These are phyloP conservation scores for Ceratocystis huliohia DNA, from an alignment of 2,329 filamentous ascomycete genomes.

Conservation along the genomic window DNA sequence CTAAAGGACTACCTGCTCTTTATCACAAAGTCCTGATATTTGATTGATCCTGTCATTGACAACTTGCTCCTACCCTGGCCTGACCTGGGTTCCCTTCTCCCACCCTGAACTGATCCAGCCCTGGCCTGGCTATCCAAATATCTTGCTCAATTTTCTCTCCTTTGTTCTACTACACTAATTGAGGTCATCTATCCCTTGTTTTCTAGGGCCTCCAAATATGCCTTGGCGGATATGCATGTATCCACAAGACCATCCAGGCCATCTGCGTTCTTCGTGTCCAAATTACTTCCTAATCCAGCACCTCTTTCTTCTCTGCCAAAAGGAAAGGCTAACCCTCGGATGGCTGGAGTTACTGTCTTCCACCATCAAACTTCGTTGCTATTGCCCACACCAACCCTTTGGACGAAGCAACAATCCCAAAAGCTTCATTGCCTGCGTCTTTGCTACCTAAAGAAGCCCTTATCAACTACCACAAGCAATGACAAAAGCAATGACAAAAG, in stretches of 20 bases:
- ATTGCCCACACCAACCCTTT: neutral
- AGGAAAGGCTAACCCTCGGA: neutral
- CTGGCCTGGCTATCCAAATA: neutral
- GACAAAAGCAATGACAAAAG: neutral
- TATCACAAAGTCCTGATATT: neutral
- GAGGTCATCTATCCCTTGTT: neutral
- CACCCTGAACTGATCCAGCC: neutral
- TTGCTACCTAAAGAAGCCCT: neutral
- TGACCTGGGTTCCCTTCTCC: neutral
- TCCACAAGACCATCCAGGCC: neutral
- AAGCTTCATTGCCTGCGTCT: neutral
- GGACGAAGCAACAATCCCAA: neutral
- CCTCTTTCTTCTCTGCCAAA: neutral
- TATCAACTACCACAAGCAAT: neutral
- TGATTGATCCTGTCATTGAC: neutral
- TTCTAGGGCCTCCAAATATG: neutral
- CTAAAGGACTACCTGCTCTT: too few species aligned
- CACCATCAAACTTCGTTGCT: neutral
- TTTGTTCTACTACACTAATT: neutral
- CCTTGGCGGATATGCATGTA: too few species aligned
- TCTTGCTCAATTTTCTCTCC: constrained; percentile 1
- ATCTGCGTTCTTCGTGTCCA: neutral
- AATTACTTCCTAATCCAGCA: neutral
- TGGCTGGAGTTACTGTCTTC: too few species aligned
- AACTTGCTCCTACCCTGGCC: neutral